Base-by-base conservation (phyloP, 1,284 basidiomycete genomes). In the Cystobasidium sp. region DNA sequence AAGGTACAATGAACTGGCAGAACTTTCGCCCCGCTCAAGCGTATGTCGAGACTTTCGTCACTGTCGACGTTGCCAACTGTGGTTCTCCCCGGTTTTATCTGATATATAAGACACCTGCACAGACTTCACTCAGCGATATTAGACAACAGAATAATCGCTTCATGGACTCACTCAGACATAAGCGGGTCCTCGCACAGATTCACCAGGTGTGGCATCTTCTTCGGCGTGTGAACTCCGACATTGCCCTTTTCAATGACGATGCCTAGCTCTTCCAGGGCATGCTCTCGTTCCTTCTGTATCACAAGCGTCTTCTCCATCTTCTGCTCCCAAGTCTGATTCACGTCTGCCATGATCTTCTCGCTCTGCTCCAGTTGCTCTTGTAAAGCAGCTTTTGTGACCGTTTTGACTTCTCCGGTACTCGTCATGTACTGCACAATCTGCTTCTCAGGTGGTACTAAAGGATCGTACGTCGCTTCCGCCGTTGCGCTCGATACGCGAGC, bases 301-400 rank as follows among this genome's bases (percentile, higher is more conserved):
- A 92, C 91, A 81, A 96, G 92, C 16, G 96, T 98, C 81, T 92
- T 88, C 78, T 86, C 84, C 85, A 99, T 85, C 86, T 99, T 99
- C 84, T 97, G 87, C 83, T 99, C 96, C 95, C 96, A 98, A 3
- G 94, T 97, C 85, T 98, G 92, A 82, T 97, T 97, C 82, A 98
- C 84, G 79, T 90, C 88, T 83, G 94, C 88, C 94, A 99, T 97
- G 76, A 99, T 85, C 85, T 97, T 98, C 85, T 99, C 96, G 82
- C 92, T 92, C 64, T 93, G 88, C 84, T 97, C 92, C 84, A 98
- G 89, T 84, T 98, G 96, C 77, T 99, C 96, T 82, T 98, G 94
- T 66, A 99, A 85, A 81, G 94, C 95, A 4, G 95, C 93, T 83
- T 98, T 98, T 44, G 94, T 94, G 77, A 99, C 94, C 3, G 91